Conservation (phyloP, 1,284 basidiomycete genomes). For the Flammula alnicola region DNA sequence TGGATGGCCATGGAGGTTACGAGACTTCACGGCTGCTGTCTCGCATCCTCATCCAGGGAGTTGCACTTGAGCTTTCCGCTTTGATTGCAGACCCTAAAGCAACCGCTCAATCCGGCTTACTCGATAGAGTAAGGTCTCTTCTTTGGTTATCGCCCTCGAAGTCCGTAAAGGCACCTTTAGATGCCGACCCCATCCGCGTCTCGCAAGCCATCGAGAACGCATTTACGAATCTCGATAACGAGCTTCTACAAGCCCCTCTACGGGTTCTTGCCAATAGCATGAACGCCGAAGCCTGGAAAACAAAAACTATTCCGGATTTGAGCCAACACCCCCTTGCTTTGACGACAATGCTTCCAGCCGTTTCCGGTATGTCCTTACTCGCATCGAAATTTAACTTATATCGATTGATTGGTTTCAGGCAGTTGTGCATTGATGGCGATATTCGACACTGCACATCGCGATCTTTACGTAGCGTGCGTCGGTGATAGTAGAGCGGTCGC, state of each 20-base stretch:
- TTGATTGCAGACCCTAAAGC: constrained; percentile 46
- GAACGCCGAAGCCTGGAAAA: constrained; percentile 52
- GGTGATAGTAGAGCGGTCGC: constrained; percentile 97
- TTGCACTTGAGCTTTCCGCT: constrained; percentile 76
- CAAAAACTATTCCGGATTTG: constrained; percentile 64
- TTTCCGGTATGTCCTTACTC: constrained; percentile 27
- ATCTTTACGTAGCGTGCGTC: constrained; percentile 89
- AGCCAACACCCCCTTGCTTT: constrained; percentile 72
- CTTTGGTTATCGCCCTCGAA: constrained; percentile 44
- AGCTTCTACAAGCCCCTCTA: constrained; percentile 80
- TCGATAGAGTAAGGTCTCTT: constrained; percentile 46
- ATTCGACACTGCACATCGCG: constrained; percentile 80
- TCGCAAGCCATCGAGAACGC: constrained; percentile 78
- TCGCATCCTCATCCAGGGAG: constrained; percentile 85
- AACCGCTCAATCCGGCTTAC: constrained; percentile 32
- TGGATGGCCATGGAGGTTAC: constrained; percentile 90
- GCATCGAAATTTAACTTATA: constrained; percentile 3
- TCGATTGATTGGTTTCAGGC: constrained; percentile 45
- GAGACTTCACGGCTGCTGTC: constrained; percentile 88
- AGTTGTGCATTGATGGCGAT: constrained; percentile 89
- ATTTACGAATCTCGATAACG: constrained; percentile 79
- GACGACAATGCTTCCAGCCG: constrained; percentile 77
- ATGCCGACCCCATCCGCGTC: constrained; percentile 66
- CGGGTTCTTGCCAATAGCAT: constrained; percentile 68
- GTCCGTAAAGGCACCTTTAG: constrained; percentile 39